A percentile compares a stretch with the other conserved stretches of the same genome.
These are phyloP conservation scores for Lasiosphaeris hirsuta DNA, from an alignment of 495 filamentous ascomycete species.

Conservation along the genomic window DNA sequence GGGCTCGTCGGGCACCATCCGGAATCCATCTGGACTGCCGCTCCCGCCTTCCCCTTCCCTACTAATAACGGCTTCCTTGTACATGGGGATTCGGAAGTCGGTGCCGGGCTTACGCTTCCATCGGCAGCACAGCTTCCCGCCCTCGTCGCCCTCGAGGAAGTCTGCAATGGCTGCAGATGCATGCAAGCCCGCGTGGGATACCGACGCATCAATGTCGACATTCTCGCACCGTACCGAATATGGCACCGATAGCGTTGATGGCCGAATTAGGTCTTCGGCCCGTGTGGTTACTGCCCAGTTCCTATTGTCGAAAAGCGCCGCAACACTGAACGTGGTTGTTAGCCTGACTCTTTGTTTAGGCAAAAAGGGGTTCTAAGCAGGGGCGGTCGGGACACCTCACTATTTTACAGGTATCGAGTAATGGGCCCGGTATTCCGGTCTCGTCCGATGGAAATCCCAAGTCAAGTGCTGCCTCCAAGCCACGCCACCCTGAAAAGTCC, in stretches of 20 bases:
- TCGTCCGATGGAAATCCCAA: conserved; percentile 32
- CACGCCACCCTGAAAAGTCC: conserved; percentile 32
- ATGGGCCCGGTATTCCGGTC: conserved; percentile 35
- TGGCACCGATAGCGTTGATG: conserved; percentile 3
- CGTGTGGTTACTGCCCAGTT: conserved; percentile 5
- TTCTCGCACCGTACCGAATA: background rate
- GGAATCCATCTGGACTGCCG: background rate
- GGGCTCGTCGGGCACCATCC: conserved; percentile 13
- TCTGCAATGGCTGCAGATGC: conserved; percentile 17
- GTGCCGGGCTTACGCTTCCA: conserved; percentile 17
- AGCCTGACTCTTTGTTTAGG: background rate
- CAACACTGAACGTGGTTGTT: conserved; percentile 4
- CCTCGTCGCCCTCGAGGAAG: conserved; percentile 7
- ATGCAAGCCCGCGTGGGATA: conserved; percentile 9
- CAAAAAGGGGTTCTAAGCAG: background rate
- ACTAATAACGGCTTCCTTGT: background rate
- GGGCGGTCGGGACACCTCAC: conserved; percentile 21
- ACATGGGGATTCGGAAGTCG: conserved; percentile 15
- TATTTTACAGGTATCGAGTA: conserved; percentile 37
- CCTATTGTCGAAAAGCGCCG: conserved; percentile 10
- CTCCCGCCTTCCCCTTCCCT: background rate
- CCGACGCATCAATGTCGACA: conserved; percentile 6
- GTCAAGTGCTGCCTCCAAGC: conserved; percentile 37
- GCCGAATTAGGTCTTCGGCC: conserved; percentile 4
- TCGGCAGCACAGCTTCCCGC: background rate